A percentile compares a stretch with the other conserved stretches of the same genome.
phyloP scores from a whole-genome alignment of 2,329 filamentous ascomycete genomes.

The Alternaria dauci region DNA sequence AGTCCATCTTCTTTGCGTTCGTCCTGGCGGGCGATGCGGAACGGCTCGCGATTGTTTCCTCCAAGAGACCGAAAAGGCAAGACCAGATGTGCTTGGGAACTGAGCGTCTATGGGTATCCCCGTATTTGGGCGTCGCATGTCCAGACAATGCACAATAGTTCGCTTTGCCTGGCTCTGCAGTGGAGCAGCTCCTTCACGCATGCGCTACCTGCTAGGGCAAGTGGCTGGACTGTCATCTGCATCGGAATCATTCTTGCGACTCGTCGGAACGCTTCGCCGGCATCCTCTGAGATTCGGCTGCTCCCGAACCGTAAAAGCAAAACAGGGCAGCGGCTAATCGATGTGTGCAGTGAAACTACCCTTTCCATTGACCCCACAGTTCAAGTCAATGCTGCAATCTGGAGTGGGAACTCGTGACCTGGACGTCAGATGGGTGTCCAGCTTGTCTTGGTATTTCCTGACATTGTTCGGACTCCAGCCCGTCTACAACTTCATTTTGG shows the following conservation, averaged over 20 bases:
- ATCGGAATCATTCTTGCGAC: neutral
- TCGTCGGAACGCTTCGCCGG: neutral
- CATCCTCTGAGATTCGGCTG: constrained; percentile 4
- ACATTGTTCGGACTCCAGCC: constrained; percentile 96
- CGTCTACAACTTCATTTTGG: constrained; percentile 95
- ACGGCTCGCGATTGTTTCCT: neutral
- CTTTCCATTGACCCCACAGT: constrained; percentile 96
- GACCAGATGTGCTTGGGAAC: neutral
- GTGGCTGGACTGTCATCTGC: neutral
- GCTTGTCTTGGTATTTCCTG: constrained; percentile 98
- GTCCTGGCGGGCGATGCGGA: neutral
- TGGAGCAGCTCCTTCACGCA: neutral
- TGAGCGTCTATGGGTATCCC: neutral
- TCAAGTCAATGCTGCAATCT: constrained; percentile 99
- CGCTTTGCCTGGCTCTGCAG: constrained; percentile 4
- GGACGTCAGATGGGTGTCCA: constrained; percentile 98
- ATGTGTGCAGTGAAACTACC: constrained; percentile 81
- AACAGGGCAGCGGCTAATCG: constrained; percentile 20
- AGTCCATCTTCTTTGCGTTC: constrained; percentile 44
- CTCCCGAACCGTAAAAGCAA: constrained; percentile 13
- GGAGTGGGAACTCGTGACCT: constrained; percentile 95
- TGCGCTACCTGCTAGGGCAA: constrained; percentile 6
- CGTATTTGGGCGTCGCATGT: neutral
- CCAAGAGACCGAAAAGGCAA: neutral
- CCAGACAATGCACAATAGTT: neutral